Evolutionary conservation across 345 rosid genomes (phyloP), one percentile per base, ranked within the genome.

Genomic region (Moricandia moricandioides): DNA sequence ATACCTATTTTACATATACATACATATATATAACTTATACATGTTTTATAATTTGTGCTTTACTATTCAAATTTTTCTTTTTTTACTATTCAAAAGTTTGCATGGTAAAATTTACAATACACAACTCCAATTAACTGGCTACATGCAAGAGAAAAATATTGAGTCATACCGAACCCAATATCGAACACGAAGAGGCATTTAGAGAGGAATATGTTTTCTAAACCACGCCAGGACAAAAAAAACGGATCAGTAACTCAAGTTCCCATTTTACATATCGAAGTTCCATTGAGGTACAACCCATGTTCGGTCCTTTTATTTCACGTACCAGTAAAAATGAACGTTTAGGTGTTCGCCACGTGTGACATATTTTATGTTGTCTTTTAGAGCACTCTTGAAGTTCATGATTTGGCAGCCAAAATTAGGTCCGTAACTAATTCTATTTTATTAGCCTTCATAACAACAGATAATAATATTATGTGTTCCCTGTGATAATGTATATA

Each of bases 391-490:
- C 26, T 65, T 57, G 54, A 63, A 14, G 66, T 70, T 70, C 71
- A 45, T 77, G 67, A 77, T 77, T 77, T 58, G 81, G 81, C 81
- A 65, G 77, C 81, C 76, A 77, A 77, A 77, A 71, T 77, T 71
- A 77, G 81, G 81, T 18, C 45, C 33, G 52, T 71, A 77, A 26
- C 76, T 47, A 64, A 71, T 43, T 71, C 54, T 67, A 60, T 47
- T 34, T 75, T 49, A 68, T 60, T 37, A 67, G 56, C 7, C 49
- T n/a, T 75, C 62, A 11, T 60, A 35, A 6, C 79, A 54, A 61
- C 8, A 34, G 11, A 75, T 16, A 24, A 67, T 34, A 24, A 47
- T 18, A 56, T 16, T 30, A 26, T 57, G 49, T 45, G 35, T 43
- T 57, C 10, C 26, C 13, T 69, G 45, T 67, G 79, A 75, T 75